Evolutionary conservation across 2,329 filamentous ascomycete genomes (phyloP).

Genomic region (Keithomyces neogunnii): DNA sequence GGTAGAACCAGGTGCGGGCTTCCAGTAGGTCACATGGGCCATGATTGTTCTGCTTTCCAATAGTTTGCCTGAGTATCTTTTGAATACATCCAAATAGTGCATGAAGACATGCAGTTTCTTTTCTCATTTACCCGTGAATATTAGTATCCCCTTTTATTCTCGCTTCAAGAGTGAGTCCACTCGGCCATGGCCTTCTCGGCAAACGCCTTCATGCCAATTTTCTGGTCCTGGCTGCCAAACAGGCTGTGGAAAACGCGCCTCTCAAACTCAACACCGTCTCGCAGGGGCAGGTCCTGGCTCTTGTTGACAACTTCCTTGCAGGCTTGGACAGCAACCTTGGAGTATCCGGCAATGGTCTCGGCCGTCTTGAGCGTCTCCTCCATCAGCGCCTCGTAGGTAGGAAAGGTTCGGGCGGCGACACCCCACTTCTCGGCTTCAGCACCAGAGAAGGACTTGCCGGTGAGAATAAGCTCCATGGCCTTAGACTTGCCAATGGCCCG

Average conservation of each 20-base stretch:
- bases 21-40: no score
- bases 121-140: background rate
- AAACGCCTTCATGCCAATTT: slow-evolving; percentile 94
- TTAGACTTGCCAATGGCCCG: slow-evolving; percentile 73
- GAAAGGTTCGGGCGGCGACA: slow-evolving; percentile 74
- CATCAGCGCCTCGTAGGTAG: slow-evolving; percentile 72
- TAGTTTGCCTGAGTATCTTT: no score
- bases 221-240: slow-evolving; percentile 94
- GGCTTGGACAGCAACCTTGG: slow-evolving; percentile 77
- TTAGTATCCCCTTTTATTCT: background rate
- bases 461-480: slow-evolving; percentile 88
- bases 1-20: no score
- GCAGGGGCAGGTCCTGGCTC: slow-evolving; percentile 81
- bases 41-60: no score
- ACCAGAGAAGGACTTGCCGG: slow-evolving; percentile 75
- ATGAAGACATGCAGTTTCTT: background rate
- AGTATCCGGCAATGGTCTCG: slow-evolving; percentile 81
- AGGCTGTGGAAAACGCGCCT: slow-evolving; percentile 83
- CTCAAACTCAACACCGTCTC: slow-evolving; percentile 93
- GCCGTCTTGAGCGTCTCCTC: slow-evolving; percentile 75
- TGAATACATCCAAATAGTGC: no score
- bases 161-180: slow-evolving; percentile 68
- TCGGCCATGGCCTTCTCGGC: slow-evolving; percentile 88
- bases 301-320: slow-evolving; percentile 99
- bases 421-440: slow-evolving; percentile 85